These are phyloP conservation scores for Glycyrrhiza uralensis DNA, from an alignment of 306 rosid genomes.

Conservation along the genomic window DNA sequence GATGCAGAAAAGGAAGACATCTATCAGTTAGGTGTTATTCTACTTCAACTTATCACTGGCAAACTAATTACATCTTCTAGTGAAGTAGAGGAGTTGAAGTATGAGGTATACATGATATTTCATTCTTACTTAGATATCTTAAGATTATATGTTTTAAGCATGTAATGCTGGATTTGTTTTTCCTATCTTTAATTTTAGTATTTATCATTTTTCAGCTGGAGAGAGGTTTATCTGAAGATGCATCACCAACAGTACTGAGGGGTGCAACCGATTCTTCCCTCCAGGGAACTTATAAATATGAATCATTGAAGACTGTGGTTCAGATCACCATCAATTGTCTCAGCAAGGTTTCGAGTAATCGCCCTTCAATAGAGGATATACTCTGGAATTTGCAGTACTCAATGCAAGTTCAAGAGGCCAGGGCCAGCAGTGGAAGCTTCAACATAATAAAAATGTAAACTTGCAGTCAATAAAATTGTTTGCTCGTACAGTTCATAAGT, in stretches of 20 bases:
- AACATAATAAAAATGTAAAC: constrained; percentile 18
- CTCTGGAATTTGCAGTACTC: constrained; percentile 92
- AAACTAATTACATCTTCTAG: constrained; percentile 43
- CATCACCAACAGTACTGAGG: constrained; percentile 31
- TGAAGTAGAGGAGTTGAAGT: constrained; percentile 53
- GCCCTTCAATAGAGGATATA: constrained; percentile 86
- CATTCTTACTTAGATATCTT: not conserved
- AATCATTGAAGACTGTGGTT: constrained; percentile 61
- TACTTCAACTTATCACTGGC: constrained; percentile 74
- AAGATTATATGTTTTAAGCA: too few species aligned
- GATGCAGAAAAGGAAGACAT: constrained; percentile 82
- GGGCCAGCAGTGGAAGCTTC: constrained; percentile 74
- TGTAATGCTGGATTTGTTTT: too few species aligned
- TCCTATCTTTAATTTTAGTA: not conserved
- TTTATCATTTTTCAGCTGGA: constrained; percentile 51
- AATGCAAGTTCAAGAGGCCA: constrained; percentile 85
- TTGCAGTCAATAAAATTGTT: not conserved
- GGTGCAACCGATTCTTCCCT: constrained; percentile 44
- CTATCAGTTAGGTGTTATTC: constrained; percentile 70
- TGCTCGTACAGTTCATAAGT: not conserved
- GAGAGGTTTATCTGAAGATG: constrained; percentile 51
- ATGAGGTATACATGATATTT: constrained; percentile 45
- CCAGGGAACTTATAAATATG: constrained; percentile 56
- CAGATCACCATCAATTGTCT: constrained; percentile 75
- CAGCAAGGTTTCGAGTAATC: constrained; percentile 50